phyloP scores from a whole-genome alignment of 2,329 filamentous ascomycete species.

The Colletotrichum tamarilloi region DNA sequence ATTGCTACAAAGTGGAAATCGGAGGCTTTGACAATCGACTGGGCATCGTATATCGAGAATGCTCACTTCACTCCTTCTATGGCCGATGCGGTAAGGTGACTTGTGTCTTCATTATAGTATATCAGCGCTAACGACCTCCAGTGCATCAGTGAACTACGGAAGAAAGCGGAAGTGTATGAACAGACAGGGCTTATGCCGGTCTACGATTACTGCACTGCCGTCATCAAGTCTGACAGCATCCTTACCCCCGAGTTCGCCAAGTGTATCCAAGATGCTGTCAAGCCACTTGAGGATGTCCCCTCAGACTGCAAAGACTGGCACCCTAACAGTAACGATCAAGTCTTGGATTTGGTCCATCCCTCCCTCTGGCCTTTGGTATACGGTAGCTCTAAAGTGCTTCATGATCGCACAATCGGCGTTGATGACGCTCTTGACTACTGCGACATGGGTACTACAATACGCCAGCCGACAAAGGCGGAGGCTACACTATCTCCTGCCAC shows the following conservation, averaged over 20 bases:
- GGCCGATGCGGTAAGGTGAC: constrained; percentile 43
- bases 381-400: constrained; percentile 53
- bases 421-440: constrained; percentile 47
- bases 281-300: constrained; percentile 61
- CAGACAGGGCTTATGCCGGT: constrained; percentile 47
- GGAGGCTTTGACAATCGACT: constrained; percentile 42
- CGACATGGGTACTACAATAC: constrained; percentile 47
- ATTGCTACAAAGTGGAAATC: constrained; percentile 41
- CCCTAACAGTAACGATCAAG: constrained; percentile 64
- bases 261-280: constrained; percentile 55
- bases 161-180: constrained; percentile 47
- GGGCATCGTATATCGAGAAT: constrained; percentile 38
- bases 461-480: too few species aligned
- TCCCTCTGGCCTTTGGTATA: constrained; percentile 72
- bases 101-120: too few species aligned
- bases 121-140: background rate
- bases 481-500: too few species aligned
- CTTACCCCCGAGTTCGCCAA: constrained; percentile 41
- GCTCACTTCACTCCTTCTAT: constrained; percentile 45
- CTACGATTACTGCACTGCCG: constrained; percentile 45
- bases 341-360: constrained; percentile 73
- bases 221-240: constrained; percentile 48
- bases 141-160: constrained; percentile 40
- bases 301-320: constrained; percentile 68
- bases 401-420: constrained; percentile 48